Evolutionary conservation across 306 rosid species (phyloP).

Genomic region (Cucurbita moschata): DNA sequence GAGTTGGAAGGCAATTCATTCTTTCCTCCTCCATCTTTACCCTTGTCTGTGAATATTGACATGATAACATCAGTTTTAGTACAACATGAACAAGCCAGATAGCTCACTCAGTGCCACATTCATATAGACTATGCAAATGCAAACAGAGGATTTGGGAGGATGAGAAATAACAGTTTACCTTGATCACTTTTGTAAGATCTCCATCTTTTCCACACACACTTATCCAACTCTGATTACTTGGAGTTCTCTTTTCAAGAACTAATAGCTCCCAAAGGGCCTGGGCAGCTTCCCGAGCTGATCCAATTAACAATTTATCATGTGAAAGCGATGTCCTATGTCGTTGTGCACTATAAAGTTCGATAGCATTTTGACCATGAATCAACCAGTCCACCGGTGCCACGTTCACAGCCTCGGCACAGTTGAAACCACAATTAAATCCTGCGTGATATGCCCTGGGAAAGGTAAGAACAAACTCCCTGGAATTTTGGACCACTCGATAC

Average conservation of each 20-base stretch:
- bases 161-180: conserved; percentile 28
- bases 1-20: conserved; percentile 39
- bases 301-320: conserved; percentile 78
- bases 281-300: conserved; percentile 61
- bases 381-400: conserved; percentile 99
- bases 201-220: conserved; percentile 74
- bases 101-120: not conserved
- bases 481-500: conserved; percentile 54
- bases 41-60: conserved; percentile 39
- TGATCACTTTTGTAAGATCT: conserved; percentile 50
- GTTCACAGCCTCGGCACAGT: conserved; percentile 98
- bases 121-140: not conserved
- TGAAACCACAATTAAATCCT: conserved; percentile 94
- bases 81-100: not conserved
- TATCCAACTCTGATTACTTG: conserved; percentile 36
- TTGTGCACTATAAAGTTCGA: conserved; percentile 78
- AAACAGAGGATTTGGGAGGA: not conserved
- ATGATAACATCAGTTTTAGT: not conserved
- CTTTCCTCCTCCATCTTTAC: conserved; percentile 65
- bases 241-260: conserved; percentile 35
- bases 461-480: conserved; percentile 90
- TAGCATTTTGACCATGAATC: conserved; percentile 82
- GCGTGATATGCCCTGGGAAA: conserved; percentile 95
- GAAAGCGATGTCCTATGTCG: conserved; percentile 80
- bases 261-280: conserved; percentile 36